Evolutionary conservation across 2,329 filamentous ascomycete genomes (phyloP).

Genomic region (Arthrobotrys musiformis): DNA sequence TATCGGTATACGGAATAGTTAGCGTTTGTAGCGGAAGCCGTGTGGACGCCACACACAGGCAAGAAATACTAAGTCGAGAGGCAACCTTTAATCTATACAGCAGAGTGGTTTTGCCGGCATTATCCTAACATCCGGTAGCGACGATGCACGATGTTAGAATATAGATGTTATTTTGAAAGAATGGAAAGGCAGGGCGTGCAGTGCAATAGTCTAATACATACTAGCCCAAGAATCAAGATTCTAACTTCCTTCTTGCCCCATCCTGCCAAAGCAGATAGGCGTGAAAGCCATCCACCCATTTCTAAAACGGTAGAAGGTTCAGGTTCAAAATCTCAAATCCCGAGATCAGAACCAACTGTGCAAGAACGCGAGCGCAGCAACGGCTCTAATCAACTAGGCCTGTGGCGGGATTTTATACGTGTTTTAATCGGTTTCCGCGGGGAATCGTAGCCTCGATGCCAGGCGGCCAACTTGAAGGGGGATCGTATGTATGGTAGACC

Average conservation of each 20-base stretch:
- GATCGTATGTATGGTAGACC: too few relatives aligned
- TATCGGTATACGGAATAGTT: slow-evolving; percentile 65
- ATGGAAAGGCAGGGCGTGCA: background rate
- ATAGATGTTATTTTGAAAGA: background rate
- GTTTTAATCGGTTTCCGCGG: background rate
- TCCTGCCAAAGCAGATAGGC: slow-evolving; percentile 64
- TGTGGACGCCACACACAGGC: background rate
- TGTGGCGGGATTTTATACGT: background rate
- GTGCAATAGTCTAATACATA: slow-evolving; percentile 65
- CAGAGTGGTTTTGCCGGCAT: slow-evolving; percentile 96
- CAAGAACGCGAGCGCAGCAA: background rate
- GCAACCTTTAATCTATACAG: slow-evolving; percentile 92
- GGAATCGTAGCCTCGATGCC: background rate
- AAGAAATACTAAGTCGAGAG: background rate
- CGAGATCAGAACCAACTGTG: background rate
- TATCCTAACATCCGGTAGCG: slow-evolving; percentile 73
- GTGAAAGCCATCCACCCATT: slow-evolving; percentile 59
- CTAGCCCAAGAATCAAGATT: slow-evolving; percentile 92
- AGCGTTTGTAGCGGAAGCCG: background rate
- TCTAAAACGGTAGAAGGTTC: background rate
- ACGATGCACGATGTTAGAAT: slow-evolving; percentile 21
- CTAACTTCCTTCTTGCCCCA: slow-evolving; percentile 98
- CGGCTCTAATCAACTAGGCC: too few relatives aligned
- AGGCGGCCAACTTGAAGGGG: too few relatives aligned
- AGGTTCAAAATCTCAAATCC: background rate